phyloP scores from a whole-genome alignment of 805 yeast genomes.

The Wickerhamiella sergipiensis region DNA sequence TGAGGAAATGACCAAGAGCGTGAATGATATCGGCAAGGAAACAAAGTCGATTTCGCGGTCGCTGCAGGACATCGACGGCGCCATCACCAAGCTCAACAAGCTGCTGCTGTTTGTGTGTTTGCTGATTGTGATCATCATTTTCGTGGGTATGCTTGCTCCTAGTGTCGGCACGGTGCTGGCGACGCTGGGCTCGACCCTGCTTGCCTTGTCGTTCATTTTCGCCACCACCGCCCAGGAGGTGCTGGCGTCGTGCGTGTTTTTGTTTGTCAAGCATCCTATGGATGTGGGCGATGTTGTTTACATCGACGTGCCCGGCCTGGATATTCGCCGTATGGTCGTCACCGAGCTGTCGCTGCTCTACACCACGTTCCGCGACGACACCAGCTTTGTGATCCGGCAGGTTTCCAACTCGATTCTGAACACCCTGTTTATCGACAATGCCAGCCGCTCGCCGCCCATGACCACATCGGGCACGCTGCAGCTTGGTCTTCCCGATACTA shows the following conservation, averaged over 20 bases:
- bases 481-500: slow-evolving; percentile 27
- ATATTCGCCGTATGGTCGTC: slow-evolving; percentile 20
- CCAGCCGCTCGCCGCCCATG: slow-evolving; percentile 25
- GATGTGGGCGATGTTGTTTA: slow-evolving; percentile 30
- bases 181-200: slow-evolving; percentile 28
- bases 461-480: slow-evolving; percentile 15
- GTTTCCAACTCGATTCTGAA: slow-evolving; percentile 27
- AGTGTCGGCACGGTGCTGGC: slow-evolving; percentile 28
- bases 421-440: slow-evolving; percentile 26
- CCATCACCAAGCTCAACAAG: slow-evolving; percentile 27
- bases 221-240: slow-evolving; percentile 27
- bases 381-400: slow-evolving; percentile 23
- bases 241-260: slow-evolving; percentile 27
- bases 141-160: slow-evolving; percentile 30
- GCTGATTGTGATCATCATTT: slow-evolving; percentile 25
- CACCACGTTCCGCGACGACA: slow-evolving; percentile 23
- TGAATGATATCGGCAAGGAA: slow-evolving; percentile 24
- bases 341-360: slow-evolving; percentile 25
- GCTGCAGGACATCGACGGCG: slow-evolving; percentile 28
- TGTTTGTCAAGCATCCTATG: slow-evolving; percentile 30
- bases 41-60: slow-evolving; percentile 24
- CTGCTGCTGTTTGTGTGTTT: slow-evolving; percentile 23
- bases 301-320: slow-evolving; percentile 16
- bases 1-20: slow-evolving; percentile 25
- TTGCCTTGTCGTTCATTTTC: slow-evolving; percentile 28